Evolutionary conservation across 495 filamentous ascomycete genomes (phyloP).

Genomic region (Extremus antarcticus): DNA sequence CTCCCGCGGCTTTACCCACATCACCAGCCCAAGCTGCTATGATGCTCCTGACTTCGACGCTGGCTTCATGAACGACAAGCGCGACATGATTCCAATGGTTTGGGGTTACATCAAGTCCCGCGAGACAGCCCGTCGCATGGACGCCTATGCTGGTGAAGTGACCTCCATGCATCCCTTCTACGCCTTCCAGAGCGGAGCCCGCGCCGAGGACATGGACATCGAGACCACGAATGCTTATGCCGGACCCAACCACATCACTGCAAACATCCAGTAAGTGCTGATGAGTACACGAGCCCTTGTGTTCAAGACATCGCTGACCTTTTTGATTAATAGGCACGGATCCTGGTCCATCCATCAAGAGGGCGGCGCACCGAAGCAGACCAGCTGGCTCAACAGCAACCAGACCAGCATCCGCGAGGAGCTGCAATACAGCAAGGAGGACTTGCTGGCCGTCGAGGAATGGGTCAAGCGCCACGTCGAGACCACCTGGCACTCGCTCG

Average conservation of each 20-base stretch:
- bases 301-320: too few species aligned
- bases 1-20: slow-evolving; percentile 62
- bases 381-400: slow-evolving; percentile 40
- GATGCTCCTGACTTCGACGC: slow-evolving; percentile 69
- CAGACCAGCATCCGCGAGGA: slow-evolving; percentile 47
- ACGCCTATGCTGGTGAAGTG: slow-evolving; percentile 67
- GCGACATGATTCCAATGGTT: slow-evolving; percentile 74
- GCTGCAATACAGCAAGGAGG: slow-evolving; percentile 54
- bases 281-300: too few species aligned
- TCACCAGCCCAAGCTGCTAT: slow-evolving; percentile 60
- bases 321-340: too few species aligned
- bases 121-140: slow-evolving; percentile 69
- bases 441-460: slow-evolving; percentile 61
- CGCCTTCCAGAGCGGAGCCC: slow-evolving; percentile 53
- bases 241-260: slow-evolving; percentile 59
- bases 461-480: slow-evolving; percentile 47
- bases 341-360: slow-evolving; percentile 40
- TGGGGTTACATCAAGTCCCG: slow-evolving; percentile 83
- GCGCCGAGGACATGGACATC: slow-evolving; percentile 62
- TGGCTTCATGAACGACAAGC: slow-evolving; percentile 73
- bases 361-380: slow-evolving; percentile 37
- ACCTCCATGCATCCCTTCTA: slow-evolving; percentile 55
- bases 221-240: slow-evolving; percentile 65
- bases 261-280: slow-evolving; percentile 62
- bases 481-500: slow-evolving; percentile 49